Evolutionary conservation across 2,329 filamentous ascomycete genomes (phyloP).

Genomic region (Aspergillus carbonarius): DNA sequence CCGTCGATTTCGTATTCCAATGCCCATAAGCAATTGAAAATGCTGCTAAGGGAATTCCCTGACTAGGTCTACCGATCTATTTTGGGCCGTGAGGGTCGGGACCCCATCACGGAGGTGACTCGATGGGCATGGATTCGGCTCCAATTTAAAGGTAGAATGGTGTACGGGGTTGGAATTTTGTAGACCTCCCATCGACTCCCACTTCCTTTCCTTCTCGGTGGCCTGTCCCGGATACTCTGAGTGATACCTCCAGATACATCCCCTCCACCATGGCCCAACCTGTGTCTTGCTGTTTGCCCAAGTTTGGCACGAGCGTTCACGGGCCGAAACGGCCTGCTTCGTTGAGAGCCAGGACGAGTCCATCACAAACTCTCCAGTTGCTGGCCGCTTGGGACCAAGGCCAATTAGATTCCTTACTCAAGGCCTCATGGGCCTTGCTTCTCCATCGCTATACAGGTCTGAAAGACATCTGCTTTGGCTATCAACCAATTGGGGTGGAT

Average conservation of each 20-base stretch:
- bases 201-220: neutral
- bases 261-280: constrained; percentile 28
- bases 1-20: constrained; percentile 2
- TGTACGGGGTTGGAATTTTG: constrained; percentile 1
- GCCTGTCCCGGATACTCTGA: neutral
- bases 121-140: neutral
- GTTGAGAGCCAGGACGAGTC: constrained; percentile 32
- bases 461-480: constrained; percentile 51
- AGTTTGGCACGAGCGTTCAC: constrained; percentile 30
- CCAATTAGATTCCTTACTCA: constrained; percentile 31
- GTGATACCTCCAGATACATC: constrained; percentile 1
- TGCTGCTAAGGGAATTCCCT: constrained; percentile 9
- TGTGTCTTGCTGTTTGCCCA: constrained; percentile 35
- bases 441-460: constrained; percentile 48
- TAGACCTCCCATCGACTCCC: constrained; percentile 1
- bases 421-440: constrained; percentile 49
- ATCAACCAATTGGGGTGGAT: constrained; percentile 32
- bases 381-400: constrained; percentile 32
- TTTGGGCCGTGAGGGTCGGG: constrained; percentile 7
- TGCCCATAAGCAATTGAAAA: constrained; percentile 6
- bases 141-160: constrained; percentile 15
- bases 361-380: constrained; percentile 30
- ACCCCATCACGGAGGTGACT: constrained; percentile 3
- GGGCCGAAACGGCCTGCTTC: constrained; percentile 37
- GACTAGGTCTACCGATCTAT: constrained; percentile 12